A percentile compares a stretch with the other conserved stretches of the same genome.
These are phyloP conservation scores for Aspergillus sp. DNA, from an alignment of 2,329 filamentous ascomycete genomes.

Conservation along the genomic window DNA sequence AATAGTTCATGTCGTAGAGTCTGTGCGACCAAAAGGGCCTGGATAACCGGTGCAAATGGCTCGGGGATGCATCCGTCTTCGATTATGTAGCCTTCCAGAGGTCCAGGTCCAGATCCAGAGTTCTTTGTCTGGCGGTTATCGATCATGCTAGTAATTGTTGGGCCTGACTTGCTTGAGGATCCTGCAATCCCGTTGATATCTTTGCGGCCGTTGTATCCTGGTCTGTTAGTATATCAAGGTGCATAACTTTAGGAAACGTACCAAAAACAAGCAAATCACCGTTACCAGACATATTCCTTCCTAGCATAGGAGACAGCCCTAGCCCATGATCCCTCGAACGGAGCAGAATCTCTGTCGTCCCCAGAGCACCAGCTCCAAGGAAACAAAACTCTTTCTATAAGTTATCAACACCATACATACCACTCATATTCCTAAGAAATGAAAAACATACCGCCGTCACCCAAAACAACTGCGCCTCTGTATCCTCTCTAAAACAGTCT, in stretches of 20 bases:
- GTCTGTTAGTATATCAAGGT: neutral
- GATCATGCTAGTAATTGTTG: constrained; percentile 19
- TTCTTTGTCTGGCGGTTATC: constrained; percentile 7
- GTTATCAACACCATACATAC: neutral
- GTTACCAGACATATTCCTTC: constrained; percentile 12
- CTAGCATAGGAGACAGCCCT: neutral
- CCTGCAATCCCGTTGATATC: constrained; percentile 27
- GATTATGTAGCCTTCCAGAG: constrained; percentile 17
- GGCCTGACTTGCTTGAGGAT: constrained; percentile 11
- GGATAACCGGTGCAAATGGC: constrained; percentile 14
- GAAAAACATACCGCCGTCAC: constrained; percentile 41
- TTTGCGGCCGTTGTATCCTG: constrained; percentile 6
- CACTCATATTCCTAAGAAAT: too few relatives aligned
- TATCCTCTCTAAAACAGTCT: neutral
- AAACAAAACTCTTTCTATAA: constrained; percentile 59
- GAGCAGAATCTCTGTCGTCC: constrained; percentile 16
- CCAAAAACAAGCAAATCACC: constrained; percentile 11
- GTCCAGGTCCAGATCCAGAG: neutral
- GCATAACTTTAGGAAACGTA: neutral
- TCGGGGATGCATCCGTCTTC: constrained; percentile 20
- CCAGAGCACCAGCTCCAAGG: constrained; percentile 35
- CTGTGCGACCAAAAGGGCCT: constrained; percentile 9
- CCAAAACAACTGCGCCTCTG: constrained; percentile 3
- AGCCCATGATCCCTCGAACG: constrained; percentile 9
- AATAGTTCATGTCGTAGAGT: neutral